Evolutionary conservation across 805 yeast species (phyloP), one percentile per base, ranked within the genome.

Genomic region (Wickerhamiella kurtzmanii): DNA sequence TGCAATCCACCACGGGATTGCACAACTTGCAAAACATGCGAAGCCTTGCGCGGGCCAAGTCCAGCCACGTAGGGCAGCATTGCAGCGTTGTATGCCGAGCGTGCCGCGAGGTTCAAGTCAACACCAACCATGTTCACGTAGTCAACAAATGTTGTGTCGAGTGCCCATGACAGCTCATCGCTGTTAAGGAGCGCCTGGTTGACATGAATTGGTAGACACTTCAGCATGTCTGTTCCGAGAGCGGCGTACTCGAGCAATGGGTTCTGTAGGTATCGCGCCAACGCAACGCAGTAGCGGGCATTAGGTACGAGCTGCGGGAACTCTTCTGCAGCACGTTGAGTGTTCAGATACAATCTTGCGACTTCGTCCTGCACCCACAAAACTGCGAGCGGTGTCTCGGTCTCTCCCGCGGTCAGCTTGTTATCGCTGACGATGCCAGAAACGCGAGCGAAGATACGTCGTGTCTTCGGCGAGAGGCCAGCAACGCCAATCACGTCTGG

Each of bases 401-500:
- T 59, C 4, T 59, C 61, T 25, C 65, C 64, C 9, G 60, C 54
- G 9, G 53, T 54, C 3, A 68, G 62, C 22, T 82, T 64, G 44
- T 72, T 71, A 53, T 82, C 73, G 38, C 66, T 68, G 42, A 73
- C 74, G 11, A 86, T 71, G 41, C 67, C 69, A 16, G 82, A 48
- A 5, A 66, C 61, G 22, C 71, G 72, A 47, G 75, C 76, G 57
- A 68, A 75, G 35, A 89, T 70, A 37, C 72, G 71, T 50, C 81
- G 75, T 2, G 88, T 69, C 48, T 73, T 74, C 11, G 86, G 86
- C 51, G 83, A 83, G 64, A 80, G 84, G 4, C 98, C 97, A 40
- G 94, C 79, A 42, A 92, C 71, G 39, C 94, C 96, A 59, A 92
- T 76, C 6, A 87, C 95, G 62, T 92, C 96, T 1, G 97, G 97